Evolutionary conservation across 2,329 filamentous ascomycete genomes (phyloP).

Genomic region (Pseudogymnoascus sp.): DNA sequence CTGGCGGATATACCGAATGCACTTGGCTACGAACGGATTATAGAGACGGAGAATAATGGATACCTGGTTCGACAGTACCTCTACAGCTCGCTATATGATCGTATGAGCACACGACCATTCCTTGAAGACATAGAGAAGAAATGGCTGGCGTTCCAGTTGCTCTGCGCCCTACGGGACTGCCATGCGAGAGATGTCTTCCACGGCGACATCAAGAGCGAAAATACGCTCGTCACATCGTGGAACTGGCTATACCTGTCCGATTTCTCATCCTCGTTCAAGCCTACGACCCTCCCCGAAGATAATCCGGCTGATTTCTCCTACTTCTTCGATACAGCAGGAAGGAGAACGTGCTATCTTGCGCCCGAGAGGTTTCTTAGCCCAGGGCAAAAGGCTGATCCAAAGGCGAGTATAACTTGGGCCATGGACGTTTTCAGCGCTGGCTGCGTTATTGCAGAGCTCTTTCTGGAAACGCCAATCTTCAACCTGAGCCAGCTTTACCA

Average conservation of each 20-base stretch:
- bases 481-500: conserved; percentile 93
- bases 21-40: conserved; percentile 77
- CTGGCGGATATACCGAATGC: conserved; percentile 84
- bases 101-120: conserved; percentile 91
- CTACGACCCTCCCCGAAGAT: conserved; percentile 85
- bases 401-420: conserved; percentile 70
- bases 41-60: conserved; percentile 86
- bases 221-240: conserved; percentile 94
- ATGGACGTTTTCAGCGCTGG: conserved; percentile 99
- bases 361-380: conserved; percentile 81
- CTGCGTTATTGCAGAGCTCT: conserved; percentile 93
- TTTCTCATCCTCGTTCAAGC: conserved; percentile 93
- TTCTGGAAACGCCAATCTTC: conserved; percentile 93
- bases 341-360: conserved; percentile 88
- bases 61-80: conserved; percentile 92
- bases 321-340: conserved; percentile 89
- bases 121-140: conserved; percentile 97
- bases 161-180: conserved; percentile 87
- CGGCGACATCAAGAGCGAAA: conserved; percentile 98
- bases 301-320: conserved; percentile 97
- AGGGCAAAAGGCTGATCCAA: conserved; percentile 54
- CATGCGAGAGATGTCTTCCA: conserved; percentile 86
- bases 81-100: conserved; percentile 94
- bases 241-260: conserved; percentile 99
- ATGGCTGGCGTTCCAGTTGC: conserved; percentile 92